Evolutionary conservation across 2,329 filamentous ascomycete genomes (phyloP), one percentile per base, ranked within the genome.

Genomic region (Colletotrichum sp.): DNA sequence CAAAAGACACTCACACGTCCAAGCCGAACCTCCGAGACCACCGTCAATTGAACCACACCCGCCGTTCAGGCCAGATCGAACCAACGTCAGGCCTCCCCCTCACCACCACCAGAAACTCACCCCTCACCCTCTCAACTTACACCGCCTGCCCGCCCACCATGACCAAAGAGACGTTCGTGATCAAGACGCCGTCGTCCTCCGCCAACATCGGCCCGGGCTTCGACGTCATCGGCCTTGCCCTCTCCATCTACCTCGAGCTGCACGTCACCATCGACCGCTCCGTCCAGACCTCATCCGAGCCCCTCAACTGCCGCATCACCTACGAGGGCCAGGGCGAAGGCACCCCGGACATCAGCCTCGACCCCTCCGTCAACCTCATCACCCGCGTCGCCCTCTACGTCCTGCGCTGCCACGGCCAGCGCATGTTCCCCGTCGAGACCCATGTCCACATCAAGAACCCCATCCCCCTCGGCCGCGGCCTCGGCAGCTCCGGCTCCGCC

Each of bases 201-300:
- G 96, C 96, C 87, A 98, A 98, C 89, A 98, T 98, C 83, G 96
- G 95, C 79, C 96, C 96, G 65, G 96, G 96, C 75, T 99, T 98
- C 89, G 96, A 99, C 88, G 96, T 98, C 81, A 98, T 98, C 84
- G 95, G 97, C 79, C 93, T 99, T 77, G 96, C 96, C 10, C 90
- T 99, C 79, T 98, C 96, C 79, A 93, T 98, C 84, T 98, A 96
- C 87, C 94, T 99, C 78, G 96, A 98, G 87, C 89, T 98, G 72
- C 91, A 93, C 78, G 94, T 98, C 83, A 95, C 93, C 77, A 89
- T 97, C 81, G 91, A 94, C 84, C 88, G 91, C 75, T 85, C 88
- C 80, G 87, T 87, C 82, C 80, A 82, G 67, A 82, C 86, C 58
- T 92, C 91, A 9, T 85, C 89, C 30, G 87, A 91, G 74, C 92